phyloP scores from a whole-genome alignment of 352 stramenopile genomes.

The Phytophthora palmivora region DNA sequence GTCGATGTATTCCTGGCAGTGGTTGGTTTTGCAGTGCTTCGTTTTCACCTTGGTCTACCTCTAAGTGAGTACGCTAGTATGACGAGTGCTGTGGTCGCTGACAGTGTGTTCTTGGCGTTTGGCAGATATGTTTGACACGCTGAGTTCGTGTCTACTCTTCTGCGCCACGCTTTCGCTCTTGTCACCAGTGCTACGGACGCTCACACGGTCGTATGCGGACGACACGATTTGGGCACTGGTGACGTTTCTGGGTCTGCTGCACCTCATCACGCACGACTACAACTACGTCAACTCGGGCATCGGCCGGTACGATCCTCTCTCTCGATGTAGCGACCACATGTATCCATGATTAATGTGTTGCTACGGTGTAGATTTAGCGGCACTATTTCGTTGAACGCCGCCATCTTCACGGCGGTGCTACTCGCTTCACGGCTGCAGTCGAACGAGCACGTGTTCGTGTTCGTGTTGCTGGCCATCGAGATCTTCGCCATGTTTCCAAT shows the following conservation, averaged over 20 bases:
- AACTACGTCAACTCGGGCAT: constrained; percentile 87
- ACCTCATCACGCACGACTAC: constrained; percentile 94
- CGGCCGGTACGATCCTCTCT: constrained; percentile 46
- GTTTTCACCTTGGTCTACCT: constrained; percentile 41
- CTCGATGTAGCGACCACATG: constrained; percentile 6
- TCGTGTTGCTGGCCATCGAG: constrained; percentile 91
- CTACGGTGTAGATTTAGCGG: constrained; percentile 71
- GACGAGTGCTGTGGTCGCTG: background rate
- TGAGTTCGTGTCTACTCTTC: constrained; percentile 84
- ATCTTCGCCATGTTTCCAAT: constrained; percentile 92
- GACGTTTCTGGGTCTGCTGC: constrained; percentile 76
- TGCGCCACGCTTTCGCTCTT: constrained; percentile 86
- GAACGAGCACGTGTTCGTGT: constrained; percentile 93
- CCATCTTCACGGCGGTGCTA: constrained; percentile 92
- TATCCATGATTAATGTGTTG: constrained; percentile 7
- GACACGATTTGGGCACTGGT: constrained; percentile 93
- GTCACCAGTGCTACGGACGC: constrained; percentile 90
- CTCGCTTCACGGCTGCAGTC: constrained; percentile 90
- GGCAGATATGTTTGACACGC: constrained; percentile 54
- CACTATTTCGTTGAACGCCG: constrained; percentile 93
- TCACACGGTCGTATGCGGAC: constrained; percentile 91
- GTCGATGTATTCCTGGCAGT: constrained; percentile 70
- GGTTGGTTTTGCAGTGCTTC: constrained; percentile 64
- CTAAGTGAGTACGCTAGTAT: constrained; percentile 46
- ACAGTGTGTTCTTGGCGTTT: constrained; percentile 5